Evolutionary conservation across 1,284 basidiomycete genomes (phyloP).

Genomic region (Athelia psychrophila): DNA sequence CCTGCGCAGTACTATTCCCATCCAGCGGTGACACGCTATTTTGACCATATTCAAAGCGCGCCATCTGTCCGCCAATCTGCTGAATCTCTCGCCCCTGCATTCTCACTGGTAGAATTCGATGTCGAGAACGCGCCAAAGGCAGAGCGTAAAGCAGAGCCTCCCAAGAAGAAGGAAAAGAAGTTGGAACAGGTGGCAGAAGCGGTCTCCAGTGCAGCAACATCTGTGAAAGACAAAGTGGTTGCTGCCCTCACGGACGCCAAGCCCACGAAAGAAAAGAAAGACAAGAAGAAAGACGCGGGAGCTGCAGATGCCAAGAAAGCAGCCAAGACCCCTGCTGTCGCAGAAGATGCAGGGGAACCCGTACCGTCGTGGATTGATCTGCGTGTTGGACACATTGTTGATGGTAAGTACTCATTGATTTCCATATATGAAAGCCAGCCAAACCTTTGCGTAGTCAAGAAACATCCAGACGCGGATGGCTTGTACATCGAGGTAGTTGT

Average conservation of each 20-base stretch:
- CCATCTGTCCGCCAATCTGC: conserved; percentile 58
- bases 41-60: conserved; percentile 85
- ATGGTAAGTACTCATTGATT: conserved; percentile 56
- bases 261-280: conserved; percentile 48
- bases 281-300: conserved; percentile 32
- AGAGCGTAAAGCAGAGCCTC: conserved; percentile 69
- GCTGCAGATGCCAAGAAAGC: conserved; percentile 43
- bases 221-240: conserved; percentile 25
- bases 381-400: conserved; percentile 86
- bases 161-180: conserved; percentile 83
- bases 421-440: background rate
- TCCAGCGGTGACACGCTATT: conserved; percentile 88
- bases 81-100: conserved; percentile 50
- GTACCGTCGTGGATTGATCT: conserved; percentile 93
- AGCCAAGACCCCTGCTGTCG: conserved; percentile 38
- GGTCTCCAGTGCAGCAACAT: conserved; percentile 19
- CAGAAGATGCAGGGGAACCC: conserved; percentile 73
- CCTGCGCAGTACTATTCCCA: conserved; percentile 69
- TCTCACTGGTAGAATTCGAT: conserved; percentile 67
- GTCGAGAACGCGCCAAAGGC: conserved; percentile 71
- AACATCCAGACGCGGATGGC: conserved; percentile 93
- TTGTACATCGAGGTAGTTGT: conserved; percentile 79
- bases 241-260: conserved; percentile 44
- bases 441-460: conserved; percentile 59
- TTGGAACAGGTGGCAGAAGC: conserved; percentile 29